Base-by-base conservation (phyloP, 805 yeast genomes). In the Yarrowia sp. region DNA sequence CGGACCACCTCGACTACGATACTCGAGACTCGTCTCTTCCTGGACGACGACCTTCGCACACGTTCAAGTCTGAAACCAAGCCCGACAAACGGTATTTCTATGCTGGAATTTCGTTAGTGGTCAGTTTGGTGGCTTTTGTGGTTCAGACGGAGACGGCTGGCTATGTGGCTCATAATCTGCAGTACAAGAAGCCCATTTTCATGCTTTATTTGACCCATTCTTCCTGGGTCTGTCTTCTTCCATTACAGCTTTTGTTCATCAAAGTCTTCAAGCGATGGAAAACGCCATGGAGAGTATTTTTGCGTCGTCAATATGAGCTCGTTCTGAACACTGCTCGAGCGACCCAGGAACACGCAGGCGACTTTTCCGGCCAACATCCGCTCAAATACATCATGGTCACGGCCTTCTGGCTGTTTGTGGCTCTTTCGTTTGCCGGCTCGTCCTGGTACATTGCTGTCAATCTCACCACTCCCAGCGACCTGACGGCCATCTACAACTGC, bases 401-500 rank as follows among this genome's bases (percentile, higher is more conserved):
- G 24, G 73, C 83, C 4, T 74, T 79, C 3, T 58, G 81, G 2
- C 76, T 88, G 32, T 81, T 88, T 3, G 32, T 82, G 9, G 82
- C 90, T 7, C 78, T 90, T 67, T 89, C 89, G 19, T 67, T 84
- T 1, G 96, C 96, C 0, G 96, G 96, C 1, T 78, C 83, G 19
- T 84, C 96, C 1, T 90, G 97, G 97, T 91, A 90, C 72, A 82
- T 89, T 17, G 88, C 96, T 11, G 89, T 91, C 85, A 80, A 85
- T 32, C 76, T 89, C 71, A 86, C 96, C 0, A 88, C 92, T 30
- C 90, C 96, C 0, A 81, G 90, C 3, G 96, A 91, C 71, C 88
- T 91, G 38, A 91, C 96, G 2, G 97, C 97, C 3, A 90, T 90
- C 67, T 91, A 90, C 77, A 90, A 91, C 77, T 90, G 95, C 73